Percentiles rank a stretch among this genome's conserved stretches.
Conservation (phyloP, 2,329 filamentous ascomycete species). For the Cordyceps cateniannulata region DNA sequence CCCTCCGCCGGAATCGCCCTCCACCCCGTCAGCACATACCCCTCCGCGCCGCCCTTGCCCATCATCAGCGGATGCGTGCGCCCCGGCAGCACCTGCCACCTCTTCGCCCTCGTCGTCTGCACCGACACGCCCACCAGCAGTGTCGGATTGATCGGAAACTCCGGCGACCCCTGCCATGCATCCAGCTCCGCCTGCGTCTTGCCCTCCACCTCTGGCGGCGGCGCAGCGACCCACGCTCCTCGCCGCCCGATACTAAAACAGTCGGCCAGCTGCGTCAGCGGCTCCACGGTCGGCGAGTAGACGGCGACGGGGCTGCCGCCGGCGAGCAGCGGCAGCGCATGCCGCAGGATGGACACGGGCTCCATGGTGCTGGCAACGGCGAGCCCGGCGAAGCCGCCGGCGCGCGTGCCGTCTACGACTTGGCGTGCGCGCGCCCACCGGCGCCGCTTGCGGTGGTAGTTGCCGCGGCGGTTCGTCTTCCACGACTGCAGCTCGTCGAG, state of each 20-base stretch:
- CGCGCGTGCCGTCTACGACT: slow-evolving; percentile 67
- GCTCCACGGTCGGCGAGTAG: slow-evolving; percentile 76
- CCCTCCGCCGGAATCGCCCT: slow-evolving; percentile 74
- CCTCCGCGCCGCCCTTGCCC: slow-evolving; percentile 76
- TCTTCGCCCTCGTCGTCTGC: slow-evolving; percentile 70
- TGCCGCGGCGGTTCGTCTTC: slow-evolving; percentile 77
- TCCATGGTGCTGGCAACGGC: slow-evolving; percentile 81
- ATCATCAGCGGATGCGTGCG: slow-evolving; percentile 95
- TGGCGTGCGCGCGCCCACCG: slow-evolving; percentile 68
- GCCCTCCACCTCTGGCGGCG: slow-evolving; percentile 37
- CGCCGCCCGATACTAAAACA: slow-evolving; percentile 76
- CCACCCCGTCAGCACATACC: slow-evolving; percentile 81
- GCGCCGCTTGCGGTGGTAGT: slow-evolving; percentile 82
- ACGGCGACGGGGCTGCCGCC: slow-evolving; percentile 82
- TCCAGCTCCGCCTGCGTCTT: slow-evolving; percentile 44
- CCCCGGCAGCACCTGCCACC: slow-evolving; percentile 88
- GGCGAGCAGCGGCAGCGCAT: slow-evolving; percentile 70
- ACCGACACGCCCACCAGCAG: slow-evolving; percentile 72
- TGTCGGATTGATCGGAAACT: slow-evolving; percentile 85
- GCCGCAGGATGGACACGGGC: slow-evolving; percentile 64
- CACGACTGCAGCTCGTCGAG: slow-evolving; percentile 58
- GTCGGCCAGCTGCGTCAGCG: slow-evolving; percentile 70
- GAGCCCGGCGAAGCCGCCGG: slow-evolving; percentile 75
- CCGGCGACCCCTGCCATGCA: slow-evolving; percentile 54
- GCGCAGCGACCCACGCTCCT: slow-evolving; percentile 61